Base-by-base conservation (phyloP, 129 eudicot genomes). In the Helichrysum umbraculigerum region DNA sequence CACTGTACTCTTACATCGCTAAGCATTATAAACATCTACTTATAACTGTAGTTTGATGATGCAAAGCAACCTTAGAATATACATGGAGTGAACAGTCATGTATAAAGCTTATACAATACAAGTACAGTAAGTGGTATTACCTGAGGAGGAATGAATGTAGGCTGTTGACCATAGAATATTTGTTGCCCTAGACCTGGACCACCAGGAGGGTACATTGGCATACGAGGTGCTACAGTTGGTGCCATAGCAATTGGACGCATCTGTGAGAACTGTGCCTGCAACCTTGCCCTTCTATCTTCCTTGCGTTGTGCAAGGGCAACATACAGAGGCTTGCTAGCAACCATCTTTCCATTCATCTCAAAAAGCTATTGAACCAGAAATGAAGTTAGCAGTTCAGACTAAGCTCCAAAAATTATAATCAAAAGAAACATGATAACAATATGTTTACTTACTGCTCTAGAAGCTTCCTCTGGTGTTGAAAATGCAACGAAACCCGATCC, bases 171-270 rank as follows among this genome's bases (percentile, higher is more conserved):
- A 63, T 93, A 90, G 68, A 88, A 93, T 50, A 90, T 75, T 56
- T 88, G 98, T 68, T 88, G 96, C 17, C 98, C 98, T 10, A 88
- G 64, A 62, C 96, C 98, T 50, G 96, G 95, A 78, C 86, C 98
- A 73, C 94, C 96, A 76, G 95, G 96, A 35, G 98, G 85, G 29
- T 86, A 93, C 89, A 93, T 85, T 6, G 96, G 96, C 96, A 93
- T 85, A 61, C 96, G 86, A 54, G 97, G 95, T 72, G 86, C 91
- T 41, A 85, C 88, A 61, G 88, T 69, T 62, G 96, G 87, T 65
- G 87, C 82, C 88, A 92, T 83, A 22, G 92, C 82, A 75, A 90
- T 50, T 51, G 98, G 98, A 17, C 90, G 89, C 92, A 93, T 83
- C 64, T 93, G 94, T 63, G 91, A 82, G 75, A 88, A 88, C 66